Conservation (phyloP, 495 filamentous ascomycete genomes). For the Copromyces sp. region DNA sequence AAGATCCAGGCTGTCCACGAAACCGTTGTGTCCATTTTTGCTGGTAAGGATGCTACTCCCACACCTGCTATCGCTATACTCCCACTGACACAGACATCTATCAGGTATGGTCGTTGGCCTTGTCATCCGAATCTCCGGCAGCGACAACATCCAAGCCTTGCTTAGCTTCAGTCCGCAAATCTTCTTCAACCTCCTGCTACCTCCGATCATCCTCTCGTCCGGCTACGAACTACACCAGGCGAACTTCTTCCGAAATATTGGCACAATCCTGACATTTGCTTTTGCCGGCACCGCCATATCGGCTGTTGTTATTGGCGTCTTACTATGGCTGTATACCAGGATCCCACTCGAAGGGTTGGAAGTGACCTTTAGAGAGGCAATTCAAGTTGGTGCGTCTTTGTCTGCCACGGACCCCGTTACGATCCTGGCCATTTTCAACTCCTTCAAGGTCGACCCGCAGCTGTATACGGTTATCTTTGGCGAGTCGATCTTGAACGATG, state of each 20-base stretch:
- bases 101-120: conserved; percentile 92
- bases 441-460: conserved; percentile 97
- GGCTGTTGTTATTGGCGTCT: conserved; percentile 77
- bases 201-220: conserved; percentile 92
- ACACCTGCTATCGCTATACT: background rate
- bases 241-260: conserved; percentile 98
- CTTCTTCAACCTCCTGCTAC: conserved; percentile 97
- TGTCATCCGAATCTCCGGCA: conserved; percentile 68
- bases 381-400: conserved; percentile 89
- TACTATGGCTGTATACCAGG: conserved; percentile 80
- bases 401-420: conserved; percentile 97
- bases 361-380: conserved; percentile 85
- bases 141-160: conserved; percentile 70
- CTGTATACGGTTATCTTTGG: conserved; percentile 97
- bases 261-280: conserved; percentile 95
- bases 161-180: conserved; percentile 97
- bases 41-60: conserved; percentile 47
- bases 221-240: conserved; percentile 96
- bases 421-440: conserved; percentile 96
- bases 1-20: conserved; percentile 97
- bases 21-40: conserved; percentile 96
- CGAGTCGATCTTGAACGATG: conserved; percentile 96
- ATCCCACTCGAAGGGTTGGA: conserved; percentile 77
- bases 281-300: conserved; percentile 97
- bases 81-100: conserved; percentile 3